A percentile compares a stretch with the other conserved stretches of the same genome.
Evolutionary conservation across 495 filamentous ascomycete genomes (phyloP).

Genomic region (Penicillium coffeae): DNA sequence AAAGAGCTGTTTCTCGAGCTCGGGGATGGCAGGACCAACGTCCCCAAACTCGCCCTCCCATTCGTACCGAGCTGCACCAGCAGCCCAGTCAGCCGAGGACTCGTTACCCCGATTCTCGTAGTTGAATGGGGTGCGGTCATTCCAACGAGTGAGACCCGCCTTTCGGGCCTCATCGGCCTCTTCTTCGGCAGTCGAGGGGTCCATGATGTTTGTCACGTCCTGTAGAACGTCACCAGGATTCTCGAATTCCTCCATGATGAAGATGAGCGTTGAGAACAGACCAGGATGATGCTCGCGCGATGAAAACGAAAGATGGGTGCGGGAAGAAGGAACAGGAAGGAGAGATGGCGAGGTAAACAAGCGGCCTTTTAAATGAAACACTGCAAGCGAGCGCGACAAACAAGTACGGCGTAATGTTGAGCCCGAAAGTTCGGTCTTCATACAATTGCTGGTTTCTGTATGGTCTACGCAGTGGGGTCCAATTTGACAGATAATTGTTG

Average conservation of each 20-base stretch:
- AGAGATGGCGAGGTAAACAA: background rate
- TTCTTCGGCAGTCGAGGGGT: background rate
- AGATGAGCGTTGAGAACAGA: background rate
- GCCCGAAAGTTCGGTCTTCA: no score
- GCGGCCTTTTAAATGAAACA: no score
- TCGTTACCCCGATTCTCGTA: background rate
- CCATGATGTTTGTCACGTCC: conserved; percentile 28
- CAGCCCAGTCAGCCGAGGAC: conserved; percentile 40
- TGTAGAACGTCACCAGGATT: conserved; percentile 26
- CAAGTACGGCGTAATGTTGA: no score
- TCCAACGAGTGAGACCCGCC: background rate
- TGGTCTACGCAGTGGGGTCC: no score
- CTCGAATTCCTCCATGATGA: conserved; percentile 19
- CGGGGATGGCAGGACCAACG: conserved; percentile 62
- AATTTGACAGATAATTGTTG: no score
- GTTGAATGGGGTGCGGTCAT: background rate
- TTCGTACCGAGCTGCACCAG: conserved; percentile 66
- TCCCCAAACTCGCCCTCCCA: conserved; percentile 86
- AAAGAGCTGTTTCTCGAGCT: conserved; percentile 74
- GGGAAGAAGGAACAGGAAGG: conserved; percentile 6
- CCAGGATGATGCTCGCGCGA: no score
- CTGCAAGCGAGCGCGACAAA: no score
- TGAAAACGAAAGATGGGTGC: background rate
- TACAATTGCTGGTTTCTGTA: no score
- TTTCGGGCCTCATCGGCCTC: background rate